Conservation (phyloP, 116 monocot species). For the Thalassia testudinum region DNA sequence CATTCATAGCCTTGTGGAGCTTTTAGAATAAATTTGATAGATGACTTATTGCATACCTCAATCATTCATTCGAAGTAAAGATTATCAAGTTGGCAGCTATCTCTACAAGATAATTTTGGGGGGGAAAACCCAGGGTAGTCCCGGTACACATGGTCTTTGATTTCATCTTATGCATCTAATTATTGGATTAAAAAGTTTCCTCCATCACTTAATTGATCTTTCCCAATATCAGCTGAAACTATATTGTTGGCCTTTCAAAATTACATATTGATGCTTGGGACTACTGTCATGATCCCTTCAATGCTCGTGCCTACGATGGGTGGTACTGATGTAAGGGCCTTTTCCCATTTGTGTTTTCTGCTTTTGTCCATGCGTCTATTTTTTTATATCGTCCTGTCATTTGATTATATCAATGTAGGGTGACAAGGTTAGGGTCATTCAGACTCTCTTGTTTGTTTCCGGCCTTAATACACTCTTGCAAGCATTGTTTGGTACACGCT, state of each 20-base stretch:
- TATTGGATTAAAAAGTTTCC: too few relatives aligned
- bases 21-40: too few relatives aligned
- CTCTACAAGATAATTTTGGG: too few relatives aligned
- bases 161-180: too few relatives aligned
- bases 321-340: slow-evolving; percentile 60
- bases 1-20: too few relatives aligned
- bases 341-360: not conserved
- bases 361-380: not conserved
- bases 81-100: too few relatives aligned
- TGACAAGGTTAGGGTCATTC: slow-evolving; percentile 72
- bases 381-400: slow-evolving; percentile 3
- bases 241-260: slow-evolving; percentile 82
- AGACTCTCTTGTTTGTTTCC: slow-evolving; percentile 73
- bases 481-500: slow-evolving; percentile 79
- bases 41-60: too few relatives aligned
- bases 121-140: too few relatives aligned
- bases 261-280: slow-evolving; percentile 83
- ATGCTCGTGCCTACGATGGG: slow-evolving; percentile 85
- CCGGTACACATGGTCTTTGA: too few relatives aligned
- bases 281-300: slow-evolving; percentile 80
- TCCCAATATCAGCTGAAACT: slow-evolving; percentile 45
- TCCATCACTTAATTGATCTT: not conserved
- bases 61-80: too few relatives aligned
- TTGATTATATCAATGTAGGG: slow-evolving; percentile 18
- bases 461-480: slow-evolving; percentile 88